These are phyloP conservation scores for Exophiala calicioides DNA, from an alignment of 2,329 filamentous ascomycete genomes.

Conservation along the genomic window DNA sequence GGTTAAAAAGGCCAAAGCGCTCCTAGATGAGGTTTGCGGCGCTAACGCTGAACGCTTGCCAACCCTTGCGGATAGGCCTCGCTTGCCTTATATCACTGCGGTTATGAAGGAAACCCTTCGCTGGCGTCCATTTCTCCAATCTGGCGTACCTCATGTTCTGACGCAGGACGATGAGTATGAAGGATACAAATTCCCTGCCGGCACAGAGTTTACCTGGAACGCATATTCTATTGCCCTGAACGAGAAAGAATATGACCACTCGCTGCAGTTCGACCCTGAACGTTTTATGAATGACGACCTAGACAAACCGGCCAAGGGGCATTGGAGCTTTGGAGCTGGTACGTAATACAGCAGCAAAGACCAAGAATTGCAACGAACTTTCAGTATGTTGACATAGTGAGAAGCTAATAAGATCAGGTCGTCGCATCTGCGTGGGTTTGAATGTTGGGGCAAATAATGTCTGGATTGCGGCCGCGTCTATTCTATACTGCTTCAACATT, in stretches of 20 bases:
- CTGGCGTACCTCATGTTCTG: slow-evolving; percentile 41
- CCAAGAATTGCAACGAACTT: not conserved
- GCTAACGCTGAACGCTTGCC: slow-evolving; percentile 34
- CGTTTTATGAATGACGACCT: slow-evolving; percentile 29
- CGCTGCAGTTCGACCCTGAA: slow-evolving; percentile 28
- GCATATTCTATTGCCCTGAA: slow-evolving; percentile 48
- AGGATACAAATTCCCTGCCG: slow-evolving; percentile 52
- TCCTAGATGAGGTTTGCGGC: slow-evolving; percentile 44
- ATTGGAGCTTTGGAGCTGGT: slow-evolving; percentile 31
- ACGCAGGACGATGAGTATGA: slow-evolving; percentile 38
- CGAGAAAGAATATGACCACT: slow-evolving; percentile 31
- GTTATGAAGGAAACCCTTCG: slow-evolving; percentile 38
- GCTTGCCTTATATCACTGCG: slow-evolving; percentile 38
- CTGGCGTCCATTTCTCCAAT: slow-evolving; percentile 39
- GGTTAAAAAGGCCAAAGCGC: slow-evolving; percentile 45
- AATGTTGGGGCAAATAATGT: slow-evolving; percentile 27
- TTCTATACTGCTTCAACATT: slow-evolving; percentile 28
- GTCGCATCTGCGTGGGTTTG: slow-evolving; percentile 23
- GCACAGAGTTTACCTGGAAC: slow-evolving; percentile 50
- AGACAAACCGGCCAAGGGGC: slow-evolving; percentile 32
- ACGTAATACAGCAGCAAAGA: no score
- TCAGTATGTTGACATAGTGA: no score
- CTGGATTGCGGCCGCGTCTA: slow-evolving; percentile 20
- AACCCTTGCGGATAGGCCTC: slow-evolving; percentile 34
- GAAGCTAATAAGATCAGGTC: slow-evolving; percentile 13